Evolutionary conservation across 2,329 filamentous ascomycete species (phyloP).

Genomic region (Ophioceras dolichostomum): DNA sequence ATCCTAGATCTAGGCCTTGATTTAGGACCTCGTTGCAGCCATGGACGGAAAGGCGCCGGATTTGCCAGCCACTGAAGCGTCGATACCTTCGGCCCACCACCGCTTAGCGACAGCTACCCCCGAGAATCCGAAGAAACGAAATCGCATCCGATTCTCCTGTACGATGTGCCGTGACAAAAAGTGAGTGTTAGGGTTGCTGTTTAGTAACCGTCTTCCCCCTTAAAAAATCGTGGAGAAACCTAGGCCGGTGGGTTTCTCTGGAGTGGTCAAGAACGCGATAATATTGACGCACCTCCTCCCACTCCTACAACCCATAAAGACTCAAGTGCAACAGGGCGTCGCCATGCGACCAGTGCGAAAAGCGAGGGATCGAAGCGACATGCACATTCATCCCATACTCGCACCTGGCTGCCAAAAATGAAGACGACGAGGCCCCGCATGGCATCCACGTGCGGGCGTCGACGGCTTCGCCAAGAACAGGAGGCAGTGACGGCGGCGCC

Average conservation of each 20-base stretch:
- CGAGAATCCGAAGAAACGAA: constrained; percentile 14
- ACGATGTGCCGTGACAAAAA: constrained; percentile 20
- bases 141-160: constrained; percentile 19
- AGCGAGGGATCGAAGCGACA: constrained; percentile 11
- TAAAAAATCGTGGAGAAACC: no score
- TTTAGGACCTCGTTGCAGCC: no score
- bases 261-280: no score
- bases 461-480: no score
- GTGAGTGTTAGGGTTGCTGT: constrained; percentile 13
- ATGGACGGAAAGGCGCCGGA: no score
- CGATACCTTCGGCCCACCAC: not conserved
- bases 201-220: no score
- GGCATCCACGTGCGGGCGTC: no score
- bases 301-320: not conserved
- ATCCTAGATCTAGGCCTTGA: no score
- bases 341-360: constrained; percentile 17
- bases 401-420: no score
- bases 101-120: not conserved
- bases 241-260: no score
- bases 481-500: no score
- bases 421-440: no score
- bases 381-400: constrained; percentile 11
- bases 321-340: constrained; percentile 16
- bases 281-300: not conserved
- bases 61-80: not conserved